Base-by-base conservation (phyloP, 1,284 basidiomycete species). In the Phlebopus sp. region DNA sequence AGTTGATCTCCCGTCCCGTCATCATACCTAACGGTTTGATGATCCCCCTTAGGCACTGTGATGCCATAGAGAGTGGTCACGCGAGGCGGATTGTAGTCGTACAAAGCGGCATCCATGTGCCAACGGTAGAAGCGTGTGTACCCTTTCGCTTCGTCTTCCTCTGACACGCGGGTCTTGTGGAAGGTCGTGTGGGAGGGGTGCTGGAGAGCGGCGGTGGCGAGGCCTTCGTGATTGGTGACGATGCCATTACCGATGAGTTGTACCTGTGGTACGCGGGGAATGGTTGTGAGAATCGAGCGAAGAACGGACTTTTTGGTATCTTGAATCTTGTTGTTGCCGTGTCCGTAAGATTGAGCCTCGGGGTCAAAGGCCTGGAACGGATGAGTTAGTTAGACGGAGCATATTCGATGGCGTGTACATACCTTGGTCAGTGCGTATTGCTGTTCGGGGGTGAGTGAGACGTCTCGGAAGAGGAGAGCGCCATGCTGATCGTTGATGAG, bases 51-150 rank as follows among this genome's bases (percentile, higher is more conserved):
- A 0, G 93, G 93, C 0, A 95, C 85, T 1, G 63, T 74, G 48
- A 95, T 73, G 0, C 84, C 91, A 56, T 94, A 92, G 7, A 97
- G 80, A 0, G 92, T 92, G 2, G 94, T 97, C 35, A 92, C 92
- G 57, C 79, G 85, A 2, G 93, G 93, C 14, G 90, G 90, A 18
- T 81, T 80, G 19, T 92, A 79, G 53, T 90, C 84, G 67, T 96
- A 97, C 21, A 96, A 70, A 0, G 93, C 93, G 1, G 93, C 93
- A 60, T 97, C 93, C 66, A 96, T 95, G 69, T 96, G 92, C 91
- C 92, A 93, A 45, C 91, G 77, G 65, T 93, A 94, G 76, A 91
- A 95, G 25, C 92, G 80, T 10, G 92, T 95, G 36, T 75, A 68
- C 21, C 90, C 90, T 45, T 78, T 76, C 9, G 71, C 79, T 57